These are phyloP conservation scores for Lavandula angustifolia DNA, from an alignment of 257 asterid genomes.

Conservation along the genomic window DNA sequence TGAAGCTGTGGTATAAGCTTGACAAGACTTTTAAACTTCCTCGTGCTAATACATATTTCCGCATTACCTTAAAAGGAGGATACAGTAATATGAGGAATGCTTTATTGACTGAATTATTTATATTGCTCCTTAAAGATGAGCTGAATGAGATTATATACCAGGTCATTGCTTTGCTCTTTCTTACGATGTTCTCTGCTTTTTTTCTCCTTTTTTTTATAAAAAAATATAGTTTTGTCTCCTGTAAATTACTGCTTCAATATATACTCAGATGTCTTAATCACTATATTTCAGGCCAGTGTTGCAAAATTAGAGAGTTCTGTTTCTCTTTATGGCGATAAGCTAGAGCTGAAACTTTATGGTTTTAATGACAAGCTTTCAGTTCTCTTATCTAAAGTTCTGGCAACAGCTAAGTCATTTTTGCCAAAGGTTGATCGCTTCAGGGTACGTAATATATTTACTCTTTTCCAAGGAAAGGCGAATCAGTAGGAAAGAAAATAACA, in stretches of 20 bases:
- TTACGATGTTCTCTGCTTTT: slow-evolving; percentile 24
- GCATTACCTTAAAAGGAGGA: slow-evolving; percentile 82
- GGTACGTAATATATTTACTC: slow-evolving; percentile 47
- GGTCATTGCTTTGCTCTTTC: slow-evolving; percentile 51
- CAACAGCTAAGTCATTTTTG: slow-evolving; percentile 60
- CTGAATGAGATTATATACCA: slow-evolving; percentile 94
- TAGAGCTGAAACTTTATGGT: slow-evolving; percentile 94
- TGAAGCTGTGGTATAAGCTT: slow-evolving; percentile 92
- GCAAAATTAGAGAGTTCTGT: slow-evolving; percentile 91
- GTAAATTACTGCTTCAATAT: slow-evolving; percentile 8
- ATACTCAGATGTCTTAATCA: slow-evolving; percentile 7
- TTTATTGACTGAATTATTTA: slow-evolving; percentile 78
- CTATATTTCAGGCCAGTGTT: slow-evolving; percentile 80
- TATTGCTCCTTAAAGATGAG: slow-evolving; percentile 86
- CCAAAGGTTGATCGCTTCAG: slow-evolving; percentile 90
- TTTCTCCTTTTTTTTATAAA: too few relatives aligned
- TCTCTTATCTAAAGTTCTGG: slow-evolving; percentile 77
- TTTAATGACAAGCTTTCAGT: slow-evolving; percentile 92
- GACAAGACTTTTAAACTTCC: slow-evolving; percentile 87
- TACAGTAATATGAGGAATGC: slow-evolving; percentile 65
- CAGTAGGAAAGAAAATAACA: slow-evolving; percentile 14
- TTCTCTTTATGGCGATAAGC: slow-evolving; percentile 82
- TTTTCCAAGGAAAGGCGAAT: slow-evolving; percentile 10
- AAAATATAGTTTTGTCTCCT: slow-evolving; percentile 15
- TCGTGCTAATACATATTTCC: slow-evolving; percentile 95